Base-by-base conservation (phyloP, 108 stramenopile genomes). In the Tribonema minus region DNA sequence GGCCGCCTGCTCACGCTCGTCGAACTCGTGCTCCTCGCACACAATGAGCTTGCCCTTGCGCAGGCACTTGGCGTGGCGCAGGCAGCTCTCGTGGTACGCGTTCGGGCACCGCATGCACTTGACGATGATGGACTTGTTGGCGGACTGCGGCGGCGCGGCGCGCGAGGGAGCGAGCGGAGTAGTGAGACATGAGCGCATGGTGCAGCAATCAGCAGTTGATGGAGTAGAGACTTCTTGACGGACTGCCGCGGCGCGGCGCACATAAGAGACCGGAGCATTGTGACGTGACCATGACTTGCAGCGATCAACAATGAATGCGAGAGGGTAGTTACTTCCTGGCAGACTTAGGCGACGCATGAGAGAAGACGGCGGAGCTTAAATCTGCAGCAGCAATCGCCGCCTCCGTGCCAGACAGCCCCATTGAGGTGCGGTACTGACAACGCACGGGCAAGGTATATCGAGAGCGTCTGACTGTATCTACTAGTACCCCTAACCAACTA, bases 81-180 rank as follows among this genome's bases (percentile, higher is more conserved):
- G 33, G 61, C 79, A 80, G 34, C 64, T 59, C 41, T 37, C 41
- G 70, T 68, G 68, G 29, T 60, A 46, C 29, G 69, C 69, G 39
- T 80, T 80, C 25, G 79, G 59, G 70, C 79, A 80, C 58, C 79
- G 68, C 31, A 80, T 60, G 64, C 79, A 80, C 79, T 70, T 62
- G 29, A 54, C 46, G 9, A 54, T 54, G 46, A 9, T 54, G 46
- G 15, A 15, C 46, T 54, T 54, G n/a, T n/a, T n/a, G n/a, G n/a
- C n/a, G n/a, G n/a, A n/a, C n/a, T n/a, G n/a, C n/a, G n/a, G n/a
- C n/a, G n/a, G n/a, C n/a, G n/a, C n/a, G n/a, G n/a, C n/a, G n/a
- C n/a, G 64, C 0, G 3, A 4, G 31, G 6, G 40, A 3, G 1
- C 4, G 26, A 5, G 35, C 6, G 20, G 31, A 2, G 26, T 12